These are phyloP conservation scores for Antrodiella citrinella DNA, from an alignment of 768 basidiomycete species.

Conservation along the genomic window DNA sequence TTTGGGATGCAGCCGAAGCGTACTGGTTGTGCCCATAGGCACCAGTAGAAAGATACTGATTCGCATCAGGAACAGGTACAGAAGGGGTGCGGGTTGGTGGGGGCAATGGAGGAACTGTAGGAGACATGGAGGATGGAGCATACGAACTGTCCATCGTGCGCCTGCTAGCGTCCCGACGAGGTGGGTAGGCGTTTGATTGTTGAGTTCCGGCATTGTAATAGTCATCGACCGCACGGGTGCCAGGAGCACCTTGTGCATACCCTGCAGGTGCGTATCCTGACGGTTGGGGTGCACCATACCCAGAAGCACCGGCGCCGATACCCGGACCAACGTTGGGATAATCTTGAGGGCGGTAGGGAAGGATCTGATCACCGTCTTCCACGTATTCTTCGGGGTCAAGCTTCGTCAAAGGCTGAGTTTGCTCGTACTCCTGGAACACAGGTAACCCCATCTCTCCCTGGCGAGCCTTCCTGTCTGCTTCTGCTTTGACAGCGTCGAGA, in stretches of 20 bases:
- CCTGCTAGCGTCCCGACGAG: conserved; percentile 34
- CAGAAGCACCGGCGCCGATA: conserved; percentile 18
- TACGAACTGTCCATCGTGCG: conserved; percentile 23
- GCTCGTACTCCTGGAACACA: conserved; percentile 61
- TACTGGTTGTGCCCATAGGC: conserved; percentile 26
- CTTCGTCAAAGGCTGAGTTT: conserved; percentile 55
- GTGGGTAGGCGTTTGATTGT: conserved; percentile 38
- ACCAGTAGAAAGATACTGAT: conserved; percentile 28
- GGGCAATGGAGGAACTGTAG: conserved; percentile 11
- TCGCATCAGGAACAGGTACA: conserved; percentile 4
- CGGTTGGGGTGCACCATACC: conserved; percentile 16
- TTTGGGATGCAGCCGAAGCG: conserved; percentile 17
- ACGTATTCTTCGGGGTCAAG: conserved; percentile 49
- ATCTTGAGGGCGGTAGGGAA: conserved; percentile 10
- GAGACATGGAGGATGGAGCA: conserved; percentile 33
- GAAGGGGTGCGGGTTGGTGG: not conserved
- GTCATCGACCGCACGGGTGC: conserved; percentile 67
- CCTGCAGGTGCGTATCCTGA: conserved; percentile 32
- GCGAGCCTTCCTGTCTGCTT: conserved; percentile 72
- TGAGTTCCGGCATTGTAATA: conserved; percentile 43
- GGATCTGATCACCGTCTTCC: conserved; percentile 32
- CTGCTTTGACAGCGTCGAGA: conserved; percentile 79
- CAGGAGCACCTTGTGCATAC: conserved; percentile 56
- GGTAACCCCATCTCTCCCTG: conserved; percentile 67
- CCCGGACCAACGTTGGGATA: conserved; percentile 15